Evolutionary conservation across 352 stramenopile species (phyloP).

Genomic region (Pythium rhizo-oryzae): DNA sequence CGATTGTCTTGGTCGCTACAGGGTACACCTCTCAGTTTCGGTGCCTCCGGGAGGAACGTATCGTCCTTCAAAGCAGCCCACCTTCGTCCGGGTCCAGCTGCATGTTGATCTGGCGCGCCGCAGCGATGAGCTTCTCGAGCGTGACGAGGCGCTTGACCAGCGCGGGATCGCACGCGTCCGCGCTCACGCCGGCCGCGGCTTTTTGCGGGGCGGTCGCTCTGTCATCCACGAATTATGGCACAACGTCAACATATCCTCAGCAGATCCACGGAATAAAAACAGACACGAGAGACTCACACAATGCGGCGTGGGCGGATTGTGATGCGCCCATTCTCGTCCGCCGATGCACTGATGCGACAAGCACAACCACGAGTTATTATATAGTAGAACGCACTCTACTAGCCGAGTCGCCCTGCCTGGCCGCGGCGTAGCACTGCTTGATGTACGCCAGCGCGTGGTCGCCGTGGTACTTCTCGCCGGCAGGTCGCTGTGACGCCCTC

Average conservation of each 20-base stretch:
- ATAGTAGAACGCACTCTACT: too few species aligned
- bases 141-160: slow-evolving; percentile 61
- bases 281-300: slow-evolving; percentile 40
- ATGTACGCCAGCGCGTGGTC: slow-evolving; percentile 85
- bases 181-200: neutral
- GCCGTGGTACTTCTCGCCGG: slow-evolving; percentile 72
- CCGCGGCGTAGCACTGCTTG: slow-evolving; percentile 87
- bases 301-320: slow-evolving; percentile 72
- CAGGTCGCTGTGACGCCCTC: slow-evolving; percentile 25
- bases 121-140: slow-evolving; percentile 80
- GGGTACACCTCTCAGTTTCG: neutral
- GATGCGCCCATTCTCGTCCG: slow-evolving; percentile 84
- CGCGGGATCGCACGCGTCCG: slow-evolving; percentile 35
- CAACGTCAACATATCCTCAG: neutral
- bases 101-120: slow-evolving; percentile 81
- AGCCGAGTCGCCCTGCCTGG: slow-evolving; percentile 40
- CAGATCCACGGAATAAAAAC: too few species aligned
- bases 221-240: neutral
- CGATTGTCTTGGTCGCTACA: slow-evolving; percentile 79
- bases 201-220: slow-evolving; percentile 8
- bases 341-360: slow-evolving; percentile 50
- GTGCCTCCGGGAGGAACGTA: too few species aligned
- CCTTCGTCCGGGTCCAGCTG: slow-evolving; percentile 76
- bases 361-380: too few species aligned
- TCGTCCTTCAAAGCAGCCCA: too few species aligned